phyloP scores from a whole-genome alignment of 192 early-diverging fungal species.

The Coemansia sp. region DNA sequence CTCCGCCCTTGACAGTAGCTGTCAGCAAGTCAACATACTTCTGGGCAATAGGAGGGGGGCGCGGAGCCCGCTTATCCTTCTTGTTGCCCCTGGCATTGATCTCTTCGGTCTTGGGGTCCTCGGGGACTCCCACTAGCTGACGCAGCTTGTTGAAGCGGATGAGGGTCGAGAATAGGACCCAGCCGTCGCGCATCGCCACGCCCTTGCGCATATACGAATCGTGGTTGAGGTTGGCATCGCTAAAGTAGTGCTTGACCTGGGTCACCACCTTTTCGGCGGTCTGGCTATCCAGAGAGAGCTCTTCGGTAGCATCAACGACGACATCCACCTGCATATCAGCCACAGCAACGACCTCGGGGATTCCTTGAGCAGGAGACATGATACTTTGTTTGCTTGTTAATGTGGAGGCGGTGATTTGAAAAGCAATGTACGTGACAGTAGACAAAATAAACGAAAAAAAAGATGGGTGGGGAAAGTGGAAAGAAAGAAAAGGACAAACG shows the following conservation, averaged over 20 bases:
- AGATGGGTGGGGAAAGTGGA: neutral
- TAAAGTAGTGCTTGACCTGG: conserved; percentile 55
- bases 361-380: conserved; percentile 42
- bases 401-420: neutral
- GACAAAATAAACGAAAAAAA: conserved; percentile 2
- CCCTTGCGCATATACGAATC: conserved; percentile 46
- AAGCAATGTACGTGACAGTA: neutral
- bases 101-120: neutral
- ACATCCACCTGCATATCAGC: conserved; percentile 5
- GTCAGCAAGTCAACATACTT: conserved; percentile 21
- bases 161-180: conserved; percentile 28
- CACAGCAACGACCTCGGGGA: conserved; percentile 28
- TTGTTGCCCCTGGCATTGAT: conserved; percentile 4
- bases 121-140: conserved; percentile 36
- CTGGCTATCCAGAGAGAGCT: conserved; percentile 10
- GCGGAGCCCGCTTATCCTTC: neutral
- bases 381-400: conserved; percentile 1
- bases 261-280: conserved; percentile 26
- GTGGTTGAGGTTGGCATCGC: conserved; percentile 52
- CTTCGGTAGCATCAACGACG: neutral
- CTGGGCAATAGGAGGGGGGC: conserved; percentile 11
- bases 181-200: conserved; percentile 33
- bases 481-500: conserved; percentile 5
- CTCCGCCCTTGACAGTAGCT: conserved; percentile 13
- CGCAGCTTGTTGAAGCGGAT: conserved; percentile 50